A percentile compares a stretch with the other conserved stretches of the same genome.
Evolutionary conservation across 805 yeast genomes (phyloP).

Genomic region (Hermanozyma aechmeae): DNA sequence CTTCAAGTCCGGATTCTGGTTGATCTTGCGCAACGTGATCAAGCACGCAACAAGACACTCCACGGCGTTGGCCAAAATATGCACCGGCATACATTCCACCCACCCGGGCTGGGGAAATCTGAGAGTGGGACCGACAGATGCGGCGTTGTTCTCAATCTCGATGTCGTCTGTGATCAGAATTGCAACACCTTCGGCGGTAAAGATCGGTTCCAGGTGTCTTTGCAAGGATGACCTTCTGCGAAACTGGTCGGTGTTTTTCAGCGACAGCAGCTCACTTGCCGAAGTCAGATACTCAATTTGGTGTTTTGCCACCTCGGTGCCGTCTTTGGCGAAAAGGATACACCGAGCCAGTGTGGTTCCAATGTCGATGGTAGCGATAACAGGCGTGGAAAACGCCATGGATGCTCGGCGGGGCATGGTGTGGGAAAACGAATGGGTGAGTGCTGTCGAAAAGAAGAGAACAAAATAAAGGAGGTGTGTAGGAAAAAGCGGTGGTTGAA

Average conservation of each 20-base stretch:
- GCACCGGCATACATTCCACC: slow-evolving; percentile 90
- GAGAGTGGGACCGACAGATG: slow-evolving; percentile 56
- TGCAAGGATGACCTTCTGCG: slow-evolving; percentile 33
- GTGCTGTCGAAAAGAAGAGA: too few relatives aligned
- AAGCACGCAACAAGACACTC: slow-evolving; percentile 69
- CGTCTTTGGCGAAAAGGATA: slow-evolving; percentile 64
- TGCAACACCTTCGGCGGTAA: slow-evolving; percentile 68
- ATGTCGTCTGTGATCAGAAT: slow-evolving; percentile 49
- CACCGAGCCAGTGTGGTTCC: slow-evolving; percentile 92
- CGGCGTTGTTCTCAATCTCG: slow-evolving; percentile 52
- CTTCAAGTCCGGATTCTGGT: slow-evolving; percentile 39
- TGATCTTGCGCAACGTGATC: slow-evolving; percentile 45
- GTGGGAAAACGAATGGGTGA: too few relatives aligned
- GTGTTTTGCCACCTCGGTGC: slow-evolving; percentile 75
- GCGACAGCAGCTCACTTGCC: slow-evolving; percentile 44
- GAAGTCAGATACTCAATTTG: slow-evolving; percentile 84
- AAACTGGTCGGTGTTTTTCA: slow-evolving; percentile 34
- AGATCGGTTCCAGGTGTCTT: slow-evolving; percentile 48
- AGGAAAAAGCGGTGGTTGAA: too few relatives aligned
- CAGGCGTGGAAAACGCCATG: slow-evolving; percentile 30
- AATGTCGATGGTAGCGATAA: slow-evolving; percentile 70
- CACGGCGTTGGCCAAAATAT: slow-evolving; percentile 68
- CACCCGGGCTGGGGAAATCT: slow-evolving; percentile 78
- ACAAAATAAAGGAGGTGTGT: too few relatives aligned
- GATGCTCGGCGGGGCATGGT: slow-evolving; percentile 34